phyloP scores from a whole-genome alignment of 2,329 filamentous ascomycete species.

The Diaporthe ilicicola region DNA sequence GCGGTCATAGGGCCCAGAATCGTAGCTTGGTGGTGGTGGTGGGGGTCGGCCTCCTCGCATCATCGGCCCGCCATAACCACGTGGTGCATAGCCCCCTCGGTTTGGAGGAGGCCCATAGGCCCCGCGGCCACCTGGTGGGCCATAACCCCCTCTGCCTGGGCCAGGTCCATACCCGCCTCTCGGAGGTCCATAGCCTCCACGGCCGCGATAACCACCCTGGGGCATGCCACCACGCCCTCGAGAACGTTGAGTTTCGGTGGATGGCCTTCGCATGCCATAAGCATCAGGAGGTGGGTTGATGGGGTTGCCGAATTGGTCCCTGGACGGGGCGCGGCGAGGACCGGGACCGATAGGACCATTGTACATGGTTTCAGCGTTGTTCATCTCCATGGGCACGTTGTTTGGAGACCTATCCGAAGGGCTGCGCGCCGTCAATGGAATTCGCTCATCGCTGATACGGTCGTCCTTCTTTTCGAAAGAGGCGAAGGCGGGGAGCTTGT shows the following conservation, averaged over 20 bases:
- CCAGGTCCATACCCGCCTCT: conserved; percentile 39
- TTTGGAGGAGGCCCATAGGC: conserved; percentile 57
- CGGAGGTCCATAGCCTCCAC: conserved; percentile 58
- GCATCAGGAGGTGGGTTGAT: conserved; percentile 52
- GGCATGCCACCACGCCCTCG: conserved; percentile 61
- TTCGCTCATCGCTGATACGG: conserved; percentile 72
- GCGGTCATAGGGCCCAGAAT: conserved; percentile 47
- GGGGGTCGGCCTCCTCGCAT: conserved; percentile 51
- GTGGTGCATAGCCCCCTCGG: conserved; percentile 53
- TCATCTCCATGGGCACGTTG: conserved; percentile 50
- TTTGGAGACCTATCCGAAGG: conserved; percentile 66
- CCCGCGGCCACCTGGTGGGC: conserved; percentile 51
- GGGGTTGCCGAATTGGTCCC: conserved; percentile 73
- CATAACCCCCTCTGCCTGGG: conserved; percentile 45
- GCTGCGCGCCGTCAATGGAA: conserved; percentile 73
- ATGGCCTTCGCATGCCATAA: conserved; percentile 58
- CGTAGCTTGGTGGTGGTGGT: conserved; percentile 56
- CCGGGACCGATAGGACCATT: conserved; percentile 41
- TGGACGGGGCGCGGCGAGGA: conserved; percentile 50
- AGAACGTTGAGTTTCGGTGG: conserved; percentile 56
- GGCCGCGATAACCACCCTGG: conserved; percentile 56
- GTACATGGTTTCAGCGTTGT: conserved; percentile 46
- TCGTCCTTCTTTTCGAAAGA: conserved; percentile 74
- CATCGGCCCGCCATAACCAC: conserved; percentile 44
- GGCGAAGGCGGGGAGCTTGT: conserved; percentile 64